phyloP scores from a whole-genome alignment of 73 alveolate genomes.

The Paramecium sexaurelia region DNA sequence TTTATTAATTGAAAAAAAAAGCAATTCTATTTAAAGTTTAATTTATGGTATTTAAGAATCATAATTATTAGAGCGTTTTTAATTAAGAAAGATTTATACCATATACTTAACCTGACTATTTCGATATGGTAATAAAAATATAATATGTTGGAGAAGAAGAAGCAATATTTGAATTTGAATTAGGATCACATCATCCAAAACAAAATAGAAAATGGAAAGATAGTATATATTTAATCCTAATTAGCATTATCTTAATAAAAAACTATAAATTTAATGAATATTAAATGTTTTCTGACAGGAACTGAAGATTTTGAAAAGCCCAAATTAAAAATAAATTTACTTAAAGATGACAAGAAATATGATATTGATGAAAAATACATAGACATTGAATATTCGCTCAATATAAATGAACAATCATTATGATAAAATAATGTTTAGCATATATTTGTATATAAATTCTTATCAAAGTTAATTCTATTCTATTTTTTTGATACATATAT shows the following conservation, averaged over 20 bases:
- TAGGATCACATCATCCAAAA: background rate
- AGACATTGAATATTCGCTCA: background rate
- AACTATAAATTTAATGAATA: background rate
- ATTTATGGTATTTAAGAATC: background rate
- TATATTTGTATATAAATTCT: too few relatives aligned
- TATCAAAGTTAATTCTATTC: too few relatives aligned
- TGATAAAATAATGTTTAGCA: too few relatives aligned
- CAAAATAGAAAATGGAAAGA: conserved; percentile 8
- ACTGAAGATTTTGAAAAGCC: conserved; percentile 36
- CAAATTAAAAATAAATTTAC: background rate
- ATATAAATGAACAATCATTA: background rate
- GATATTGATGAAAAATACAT: conserved; percentile 16
- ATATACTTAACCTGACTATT: conserved; percentile 9
- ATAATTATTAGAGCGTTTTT: background rate
- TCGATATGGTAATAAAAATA: background rate
- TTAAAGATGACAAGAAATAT: background rate
- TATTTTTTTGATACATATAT: too few relatives aligned
- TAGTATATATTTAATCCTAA: background rate
- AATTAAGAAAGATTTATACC: conserved; percentile 5
- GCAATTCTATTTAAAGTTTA: background rate
- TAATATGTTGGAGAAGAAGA: conserved; percentile 17
- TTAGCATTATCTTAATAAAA: background rate
- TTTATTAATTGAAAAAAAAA: background rate
- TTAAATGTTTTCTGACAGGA: conserved; percentile 1
- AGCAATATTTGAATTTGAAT: background rate